Evolutionary conservation across 2,329 filamentous ascomycete species (phyloP).

Genomic region (Ophiostoma angusticollis): DNA sequence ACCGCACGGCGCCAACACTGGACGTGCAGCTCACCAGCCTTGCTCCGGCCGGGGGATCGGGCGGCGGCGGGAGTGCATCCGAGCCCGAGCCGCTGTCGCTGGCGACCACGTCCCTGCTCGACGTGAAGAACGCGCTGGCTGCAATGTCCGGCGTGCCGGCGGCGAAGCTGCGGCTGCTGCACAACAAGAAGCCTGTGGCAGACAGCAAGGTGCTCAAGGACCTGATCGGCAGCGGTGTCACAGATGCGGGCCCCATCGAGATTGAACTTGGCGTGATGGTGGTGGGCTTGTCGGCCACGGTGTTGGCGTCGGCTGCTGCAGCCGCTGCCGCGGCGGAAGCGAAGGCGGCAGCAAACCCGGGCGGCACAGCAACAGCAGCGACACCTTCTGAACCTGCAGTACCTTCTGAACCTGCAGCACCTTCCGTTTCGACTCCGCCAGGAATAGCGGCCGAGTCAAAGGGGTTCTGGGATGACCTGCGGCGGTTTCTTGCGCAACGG

Average conservation of each 20-base stretch:
- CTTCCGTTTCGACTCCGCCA: constrained; percentile 27
- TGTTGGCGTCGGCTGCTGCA: constrained; percentile 18
- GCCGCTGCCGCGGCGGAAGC: constrained; percentile 8
- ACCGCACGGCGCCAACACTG: constrained; percentile 52
- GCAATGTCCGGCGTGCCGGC: constrained; percentile 47
- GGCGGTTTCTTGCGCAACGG: constrained; percentile 66
- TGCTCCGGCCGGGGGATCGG: too few species aligned
- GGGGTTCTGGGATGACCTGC: constrained; percentile 78
- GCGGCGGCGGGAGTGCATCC: too few species aligned
- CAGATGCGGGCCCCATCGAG: constrained; percentile 32
- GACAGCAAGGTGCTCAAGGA: constrained; percentile 71
- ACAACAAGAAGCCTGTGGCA: constrained; percentile 72
- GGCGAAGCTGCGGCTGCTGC: constrained; percentile 76
- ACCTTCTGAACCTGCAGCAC: neutral
- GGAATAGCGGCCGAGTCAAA: neutral
- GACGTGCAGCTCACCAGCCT: constrained; percentile 46
- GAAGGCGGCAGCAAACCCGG: constrained; percentile 26
- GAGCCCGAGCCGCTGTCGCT: constrained; percentile 37
- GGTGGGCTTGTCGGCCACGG: constrained; percentile 52
- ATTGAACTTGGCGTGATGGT: constrained; percentile 77
- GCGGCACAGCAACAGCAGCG: constrained; percentile 29
- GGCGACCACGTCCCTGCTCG: constrained; percentile 57
- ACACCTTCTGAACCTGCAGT: constrained; percentile 20
- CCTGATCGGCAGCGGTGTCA: constrained; percentile 34
- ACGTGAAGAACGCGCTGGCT: constrained; percentile 61